These are phyloP conservation scores for Penicillium sp. DNA, from an alignment of 2,329 filamentous ascomycete species.

Conservation along the genomic window DNA sequence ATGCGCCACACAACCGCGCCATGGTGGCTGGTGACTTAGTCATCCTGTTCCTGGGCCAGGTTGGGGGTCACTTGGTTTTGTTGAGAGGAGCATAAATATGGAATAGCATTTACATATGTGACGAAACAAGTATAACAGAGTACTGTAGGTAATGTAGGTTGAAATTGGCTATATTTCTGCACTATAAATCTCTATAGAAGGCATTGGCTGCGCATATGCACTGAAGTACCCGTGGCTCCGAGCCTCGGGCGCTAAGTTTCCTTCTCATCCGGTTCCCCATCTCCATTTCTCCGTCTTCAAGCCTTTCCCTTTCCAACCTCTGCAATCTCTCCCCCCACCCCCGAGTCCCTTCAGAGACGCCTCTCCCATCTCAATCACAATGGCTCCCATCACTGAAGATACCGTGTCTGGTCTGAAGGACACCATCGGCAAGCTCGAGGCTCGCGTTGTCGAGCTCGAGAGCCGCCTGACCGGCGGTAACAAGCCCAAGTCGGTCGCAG, in stretches of 20 bases:
- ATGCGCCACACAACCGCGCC: constrained; percentile 17
- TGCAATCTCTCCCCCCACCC: constrained; percentile 16
- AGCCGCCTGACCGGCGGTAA: constrained; percentile 60
- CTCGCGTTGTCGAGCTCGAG: constrained; percentile 83
- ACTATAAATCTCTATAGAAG: neutral
- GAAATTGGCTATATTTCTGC: neutral
- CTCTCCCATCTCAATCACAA: constrained; percentile 49
- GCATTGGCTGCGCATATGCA: neutral
- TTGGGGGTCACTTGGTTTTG: neutral
- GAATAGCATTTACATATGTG: neutral
- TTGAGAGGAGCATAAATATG: neutral
- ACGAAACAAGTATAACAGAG: neutral
- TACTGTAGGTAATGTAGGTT: neutral
- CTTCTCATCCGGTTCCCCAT: constrained; percentile 31
- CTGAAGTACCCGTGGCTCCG: constrained; percentile 17
- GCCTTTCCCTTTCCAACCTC: constrained; percentile 15
- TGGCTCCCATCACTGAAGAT: constrained; percentile 86
- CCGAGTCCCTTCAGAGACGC: constrained; percentile 19
- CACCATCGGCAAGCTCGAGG: constrained; percentile 79
- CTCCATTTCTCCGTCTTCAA: constrained; percentile 22
- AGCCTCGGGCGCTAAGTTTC: constrained; percentile 33
- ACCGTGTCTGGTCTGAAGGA: constrained; percentile 77
- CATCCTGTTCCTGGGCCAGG: constrained; percentile 9
- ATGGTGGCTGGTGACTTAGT: constrained; percentile 19
- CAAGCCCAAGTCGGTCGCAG: constrained; percentile 50